A percentile compares a stretch with the other conserved stretches of the same genome.
Conservation (phyloP, 73 alveolate genomes). For the Paramecium sonneborni region DNA sequence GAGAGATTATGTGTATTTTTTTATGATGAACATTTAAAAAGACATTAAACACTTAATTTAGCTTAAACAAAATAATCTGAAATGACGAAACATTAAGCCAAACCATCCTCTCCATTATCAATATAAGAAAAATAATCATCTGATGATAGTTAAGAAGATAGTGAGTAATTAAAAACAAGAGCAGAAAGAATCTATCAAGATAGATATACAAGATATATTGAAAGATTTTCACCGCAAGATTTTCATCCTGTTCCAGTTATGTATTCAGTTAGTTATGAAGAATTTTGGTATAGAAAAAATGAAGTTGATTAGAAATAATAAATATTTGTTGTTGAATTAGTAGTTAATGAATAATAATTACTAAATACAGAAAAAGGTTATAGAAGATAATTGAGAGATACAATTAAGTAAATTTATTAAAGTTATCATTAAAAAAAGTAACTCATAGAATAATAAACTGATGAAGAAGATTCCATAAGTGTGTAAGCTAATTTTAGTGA, state of each 20-base stretch:
- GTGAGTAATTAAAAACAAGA: background rate
- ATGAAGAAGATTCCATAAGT: background rate
- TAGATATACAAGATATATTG: background rate
- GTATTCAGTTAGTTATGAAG: conserved; percentile 38
- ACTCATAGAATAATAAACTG: background rate
- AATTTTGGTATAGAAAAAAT: conserved; percentile 11
- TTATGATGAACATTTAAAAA: background rate
- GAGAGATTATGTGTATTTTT: background rate
- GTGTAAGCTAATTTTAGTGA: background rate
- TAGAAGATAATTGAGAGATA: conserved; percentile 29
- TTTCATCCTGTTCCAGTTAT: conserved; percentile 12
- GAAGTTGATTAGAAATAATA: background rate
- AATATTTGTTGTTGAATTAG: conserved; percentile 16
- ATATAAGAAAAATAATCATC: no score
- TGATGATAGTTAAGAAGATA: background rate
- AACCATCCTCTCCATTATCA: no score
- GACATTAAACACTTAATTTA: no score
- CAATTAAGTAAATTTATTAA: background rate
- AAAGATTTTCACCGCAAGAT: background rate
- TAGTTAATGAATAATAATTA: conserved; percentile 6
- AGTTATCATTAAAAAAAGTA: background rate
- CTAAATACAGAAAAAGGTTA: background rate
- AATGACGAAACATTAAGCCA: no score
- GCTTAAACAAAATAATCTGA: no score
- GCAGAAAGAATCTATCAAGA: background rate